phyloP scores from a whole-genome alignment of 306 rosid species.

The Cicer arietinum region DNA sequence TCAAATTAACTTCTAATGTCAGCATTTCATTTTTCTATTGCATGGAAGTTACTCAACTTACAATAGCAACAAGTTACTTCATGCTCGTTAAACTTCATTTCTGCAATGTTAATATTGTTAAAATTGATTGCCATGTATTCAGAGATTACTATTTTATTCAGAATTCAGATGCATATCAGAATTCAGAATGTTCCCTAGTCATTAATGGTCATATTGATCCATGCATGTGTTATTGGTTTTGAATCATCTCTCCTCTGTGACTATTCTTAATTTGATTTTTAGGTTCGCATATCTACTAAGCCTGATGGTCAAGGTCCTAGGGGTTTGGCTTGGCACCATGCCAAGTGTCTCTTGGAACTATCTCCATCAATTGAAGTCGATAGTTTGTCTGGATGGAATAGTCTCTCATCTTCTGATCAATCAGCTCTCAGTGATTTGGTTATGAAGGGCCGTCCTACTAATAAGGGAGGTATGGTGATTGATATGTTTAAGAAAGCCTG shows the following conservation, averaged over 20 bases:
- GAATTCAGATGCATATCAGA: background rate
- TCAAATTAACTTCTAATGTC: conserved; percentile 12
- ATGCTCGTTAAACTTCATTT: conserved; percentile 20
- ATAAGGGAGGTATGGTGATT: conserved; percentile 58
- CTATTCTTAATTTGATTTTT: conserved; percentile 34
- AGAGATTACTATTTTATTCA: conserved; percentile 15
- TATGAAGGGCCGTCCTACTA: conserved; percentile 51
- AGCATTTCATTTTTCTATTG: conserved; percentile 27
- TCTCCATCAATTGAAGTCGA: conserved; percentile 72
- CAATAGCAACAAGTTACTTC: conserved; percentile 20
- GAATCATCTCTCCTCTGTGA: conserved; percentile 43
- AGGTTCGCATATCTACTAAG: conserved; percentile 86
- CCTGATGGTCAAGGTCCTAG: conserved; percentile 83
- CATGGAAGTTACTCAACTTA: conserved; percentile 31
- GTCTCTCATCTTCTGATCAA: conserved; percentile 79
- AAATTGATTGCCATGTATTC: conserved; percentile 22
- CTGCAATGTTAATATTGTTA: conserved; percentile 16
- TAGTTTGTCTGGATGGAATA: conserved; percentile 85
- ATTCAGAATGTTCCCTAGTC: conserved; percentile 22
- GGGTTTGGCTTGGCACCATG: conserved; percentile 91
- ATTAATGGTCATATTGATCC: conserved; percentile 21
- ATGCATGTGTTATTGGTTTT: conserved; percentile 28
- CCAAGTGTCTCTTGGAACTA: conserved; percentile 74
- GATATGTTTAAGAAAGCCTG: conserved; percentile 36
- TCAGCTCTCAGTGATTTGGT: conserved; percentile 60